Base-by-base conservation (phyloP, 495 filamentous ascomycete species). In the Patellaria atrata region DNA sequence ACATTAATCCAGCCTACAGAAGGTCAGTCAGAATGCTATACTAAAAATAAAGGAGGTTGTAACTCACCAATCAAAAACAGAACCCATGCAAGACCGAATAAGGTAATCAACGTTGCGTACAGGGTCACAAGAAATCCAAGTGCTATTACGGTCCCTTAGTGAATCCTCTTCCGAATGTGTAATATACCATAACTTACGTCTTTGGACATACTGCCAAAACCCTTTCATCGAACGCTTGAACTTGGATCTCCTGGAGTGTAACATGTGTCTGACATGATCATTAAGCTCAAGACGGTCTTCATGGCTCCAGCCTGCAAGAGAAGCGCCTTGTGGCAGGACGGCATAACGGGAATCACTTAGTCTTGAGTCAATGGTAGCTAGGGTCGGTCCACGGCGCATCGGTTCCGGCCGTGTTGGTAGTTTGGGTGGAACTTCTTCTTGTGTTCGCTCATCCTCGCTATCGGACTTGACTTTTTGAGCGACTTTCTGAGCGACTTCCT, bases 21-120 rank as follows among this genome's bases (percentile, higher is more conserved):
- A 33, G 26, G 3, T 13, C 21, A 20, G 9, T 32, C 7, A 22
- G 12, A 20, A 12, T 3, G 13, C 14, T 32, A n/a, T 9, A 3
- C 23, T 37, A 10, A 11, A 5, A 36, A 35, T 12, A 15, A 12
- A 35, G 17, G 12, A 27, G n/a, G n/a, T n/a, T n/a, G n/a, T n/a
- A n/a, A n/a, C 17, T 3, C 53, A 62, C 62, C 80, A 45, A 87
- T 87, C 29, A 87, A 55, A 58, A 83, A 84, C 21, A 87, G 65
- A 0, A 87, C 80, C 81, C 81, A 87, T 1, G 75, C 78, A 29
- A 81, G 63, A 41, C 81, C 81, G 37, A 84, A 87, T 5, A 82
- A 60, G 0, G 80, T 87, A 40, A 87, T 82, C 9, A 84, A 58
- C 6, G 71, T 75, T n/a, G 77, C 79, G 45, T 87, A 87, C 7